Percentiles rank a stretch among this genome's conserved stretches.
Evolutionary conservation across 257 asterid genomes (phyloP).

Genomic region (Jasminum sambac): DNA sequence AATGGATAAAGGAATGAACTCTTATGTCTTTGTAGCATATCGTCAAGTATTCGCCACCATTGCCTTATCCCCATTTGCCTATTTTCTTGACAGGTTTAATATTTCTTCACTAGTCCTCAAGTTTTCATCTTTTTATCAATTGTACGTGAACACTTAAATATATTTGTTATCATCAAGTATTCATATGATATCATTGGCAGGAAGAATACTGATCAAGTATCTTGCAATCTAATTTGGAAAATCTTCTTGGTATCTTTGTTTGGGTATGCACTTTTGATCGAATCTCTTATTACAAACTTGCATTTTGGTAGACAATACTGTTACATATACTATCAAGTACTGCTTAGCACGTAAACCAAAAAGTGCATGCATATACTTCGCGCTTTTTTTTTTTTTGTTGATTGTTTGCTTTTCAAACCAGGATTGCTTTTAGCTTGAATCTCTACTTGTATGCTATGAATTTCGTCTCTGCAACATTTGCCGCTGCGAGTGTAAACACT

Average conservation of each 20-base stretch:
- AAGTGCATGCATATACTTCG: not conserved
- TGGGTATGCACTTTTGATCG: constrained; percentile 41
- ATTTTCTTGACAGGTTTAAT: constrained; percentile 46
- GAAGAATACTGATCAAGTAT: constrained; percentile 39
- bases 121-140: not conserved
- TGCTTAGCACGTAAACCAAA: not conserved
- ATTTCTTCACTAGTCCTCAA: not conserved
- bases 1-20: constrained; percentile 49
- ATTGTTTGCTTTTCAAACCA: constrained; percentile 18
- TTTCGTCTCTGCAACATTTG: constrained; percentile 67
- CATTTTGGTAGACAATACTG: not conserved
- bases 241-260: constrained; percentile 48
- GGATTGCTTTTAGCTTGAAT: constrained; percentile 55
- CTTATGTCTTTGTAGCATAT: constrained; percentile 57
- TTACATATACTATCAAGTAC: not conserved
- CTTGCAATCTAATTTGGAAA: constrained; percentile 41
- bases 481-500: constrained; percentile 56
- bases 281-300: not conserved
- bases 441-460: constrained; percentile 52
- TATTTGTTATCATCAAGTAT: not conserved
- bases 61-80: constrained; percentile 54
- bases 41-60: constrained; percentile 56
- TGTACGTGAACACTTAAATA: not conserved
- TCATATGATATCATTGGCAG: constrained; percentile 24
- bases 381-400: not conserved